Evolutionary conservation across 2,329 filamentous ascomycete species (phyloP), one percentile per base, ranked within the genome.

Genomic region (Clarireedia monteithiana): DNA sequence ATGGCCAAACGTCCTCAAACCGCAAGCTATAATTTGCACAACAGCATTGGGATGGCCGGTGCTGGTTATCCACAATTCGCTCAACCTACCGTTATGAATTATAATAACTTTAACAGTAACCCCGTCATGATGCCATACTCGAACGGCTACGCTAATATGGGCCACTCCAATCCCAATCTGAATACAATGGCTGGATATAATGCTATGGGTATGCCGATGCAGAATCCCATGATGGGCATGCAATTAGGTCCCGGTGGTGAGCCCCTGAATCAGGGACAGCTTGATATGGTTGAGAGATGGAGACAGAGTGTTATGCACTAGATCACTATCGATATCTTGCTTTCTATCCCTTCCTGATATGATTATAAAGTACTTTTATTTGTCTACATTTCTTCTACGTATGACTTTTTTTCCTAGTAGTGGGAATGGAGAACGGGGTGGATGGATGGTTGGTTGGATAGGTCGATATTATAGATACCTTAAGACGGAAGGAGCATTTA

Each of bases 221-320:
- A 52, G 30, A 51, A 64, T 27, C 56, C 58, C 15, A 60, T 65
- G 58, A 50, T 53, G 47, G 54, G 53, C 30, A 42, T 66, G 56
- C 50, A 53, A 14, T 65, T 66, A 61, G 58, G 60, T 4, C 46
- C 47, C 10, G 58, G 54, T 5, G 53, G 56, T 48, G 59, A 61
- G 51, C 63, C 64, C 14, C 52, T 64, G 14, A 66, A 66, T 48
- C 63, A 69, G 53, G 67, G 66, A 2, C 67, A 69, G 57, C 61
- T 64, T 52, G 68, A 69, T 60, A 69, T 68, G 68, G 68, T 70
- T 24, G 68, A 70, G 61, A 58, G 64, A 40, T 70, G 68, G 68
- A 65, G 68, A 46, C 68, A 69, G 58, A 69, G 67, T 45, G 65
- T 70, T 6, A 68, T 68, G 65, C 67, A 68, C 45, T 68, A 50